These are phyloP conservation scores for Plenodomus biglobosus DNA, from an alignment of 2,329 filamentous ascomycete genomes.

Conservation along the genomic window DNA sequence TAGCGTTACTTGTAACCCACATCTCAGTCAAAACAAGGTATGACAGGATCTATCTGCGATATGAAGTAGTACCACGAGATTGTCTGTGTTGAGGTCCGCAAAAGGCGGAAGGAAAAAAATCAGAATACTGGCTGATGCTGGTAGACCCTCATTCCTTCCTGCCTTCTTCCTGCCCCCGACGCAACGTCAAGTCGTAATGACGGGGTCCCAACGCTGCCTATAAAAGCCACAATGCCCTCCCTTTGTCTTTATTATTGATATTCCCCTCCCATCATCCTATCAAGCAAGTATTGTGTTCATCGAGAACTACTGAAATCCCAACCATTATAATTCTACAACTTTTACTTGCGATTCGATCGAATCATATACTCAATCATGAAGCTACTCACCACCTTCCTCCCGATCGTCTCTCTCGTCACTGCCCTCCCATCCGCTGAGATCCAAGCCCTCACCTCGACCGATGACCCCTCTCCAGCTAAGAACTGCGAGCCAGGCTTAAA, in stretches of 20 bases:
- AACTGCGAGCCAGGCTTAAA: conserved; percentile 9
- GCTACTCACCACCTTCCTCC: background rate
- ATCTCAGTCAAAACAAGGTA: background rate
- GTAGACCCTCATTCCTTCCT: conserved; percentile 5
- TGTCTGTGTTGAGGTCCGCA: background rate
- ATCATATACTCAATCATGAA: conserved; percentile 5
- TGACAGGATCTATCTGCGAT: background rate
- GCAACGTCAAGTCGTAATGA: background rate
- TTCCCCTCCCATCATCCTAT: background rate
- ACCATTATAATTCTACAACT: too few species aligned
- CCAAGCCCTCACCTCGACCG: background rate
- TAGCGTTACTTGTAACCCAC: background rate
- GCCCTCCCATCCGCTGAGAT: conserved; percentile 8
- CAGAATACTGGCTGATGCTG: background rate
- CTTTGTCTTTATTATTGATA: background rate
- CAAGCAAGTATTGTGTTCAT: background rate
- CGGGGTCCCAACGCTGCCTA: background rate
- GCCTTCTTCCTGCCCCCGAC: conserved; percentile 2
- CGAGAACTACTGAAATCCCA: too few species aligned
- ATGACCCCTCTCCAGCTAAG: background rate
- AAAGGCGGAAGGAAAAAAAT: background rate
- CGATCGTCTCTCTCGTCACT: background rate
- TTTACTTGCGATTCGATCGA: background rate
- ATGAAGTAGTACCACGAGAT: background rate
- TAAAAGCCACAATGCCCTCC: background rate